Percentiles rank a stretch among this genome's conserved stretches.
Evolutionary conservation across 106 monocot species (phyloP).

Genomic region (Phalaenopsis aphrodite): DNA sequence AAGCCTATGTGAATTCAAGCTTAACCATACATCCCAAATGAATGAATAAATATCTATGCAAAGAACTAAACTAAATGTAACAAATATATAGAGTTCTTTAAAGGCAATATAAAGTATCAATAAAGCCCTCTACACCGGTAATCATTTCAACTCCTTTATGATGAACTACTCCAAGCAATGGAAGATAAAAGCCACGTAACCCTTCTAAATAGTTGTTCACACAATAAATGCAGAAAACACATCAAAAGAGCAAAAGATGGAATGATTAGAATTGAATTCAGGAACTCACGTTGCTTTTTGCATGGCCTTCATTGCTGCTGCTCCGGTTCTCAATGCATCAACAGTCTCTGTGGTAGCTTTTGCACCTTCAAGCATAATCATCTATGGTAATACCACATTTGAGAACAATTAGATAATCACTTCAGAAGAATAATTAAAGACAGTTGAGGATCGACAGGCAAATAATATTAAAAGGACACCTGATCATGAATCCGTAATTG

Average conservation of each 20-base stretch:
- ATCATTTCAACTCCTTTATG: too few relatives aligned
- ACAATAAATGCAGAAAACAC: not conserved
- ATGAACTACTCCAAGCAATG: too few relatives aligned
- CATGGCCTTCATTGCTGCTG: slow-evolving; percentile 89
- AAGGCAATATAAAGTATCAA: not conserved
- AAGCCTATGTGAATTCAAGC: not conserved
- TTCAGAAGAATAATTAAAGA: not conserved
- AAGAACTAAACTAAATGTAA: not conserved
- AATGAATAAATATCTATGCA: not conserved
- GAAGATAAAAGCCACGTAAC: not conserved
- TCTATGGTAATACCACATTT: slow-evolving; percentile 27
- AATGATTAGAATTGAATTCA: not conserved
- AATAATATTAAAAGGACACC: slow-evolving; percentile 22
- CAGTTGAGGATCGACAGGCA: not conserved
- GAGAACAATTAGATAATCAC: not conserved
- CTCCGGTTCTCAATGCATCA: slow-evolving; percentile 95
- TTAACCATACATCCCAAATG: not conserved
- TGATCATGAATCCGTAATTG: slow-evolving; percentile 93
- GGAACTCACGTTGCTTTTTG: slow-evolving; percentile 74
- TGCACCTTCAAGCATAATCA: slow-evolving; percentile 94
- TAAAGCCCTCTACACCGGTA: not conserved
- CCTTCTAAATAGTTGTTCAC: not conserved
- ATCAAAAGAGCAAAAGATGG: not conserved
- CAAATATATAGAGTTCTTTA: not conserved
- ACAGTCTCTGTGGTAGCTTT: slow-evolving; percentile 96